Base-by-base conservation (phyloP, 768 basidiomycete genomes). In the Leccinum subtestaceum region DNA sequence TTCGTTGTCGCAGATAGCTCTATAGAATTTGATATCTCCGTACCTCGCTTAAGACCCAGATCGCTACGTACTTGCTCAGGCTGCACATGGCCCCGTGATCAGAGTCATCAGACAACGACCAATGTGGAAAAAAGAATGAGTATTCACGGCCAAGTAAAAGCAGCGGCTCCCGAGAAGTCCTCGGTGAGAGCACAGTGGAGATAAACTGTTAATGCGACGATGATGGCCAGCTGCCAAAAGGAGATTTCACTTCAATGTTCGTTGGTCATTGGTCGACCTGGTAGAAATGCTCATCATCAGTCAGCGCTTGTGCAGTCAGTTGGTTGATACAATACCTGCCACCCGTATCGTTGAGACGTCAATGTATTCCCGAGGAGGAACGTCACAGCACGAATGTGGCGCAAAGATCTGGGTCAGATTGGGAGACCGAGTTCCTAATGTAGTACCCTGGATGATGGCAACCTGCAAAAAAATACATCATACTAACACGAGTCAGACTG, bases 301-400 rank as follows among this genome's bases (percentile, higher is more conserved):
- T 45, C 19, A n/a, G 40, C 40, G 4, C n/a, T 43, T n/a, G n/a
- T n/a, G n/a, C 40, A 43, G 15, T 36, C 36, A 15, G 40, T 43
- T 43, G 8, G 13, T 38, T 13, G 21, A 55, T 53, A 45, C 29
- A 19, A 34, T 17, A n/a, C 10, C 13, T 29, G 36, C 15, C 10
- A 17, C 32, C 46, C 19, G n/a, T 19, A 29, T 19, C 6, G 9
- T 34, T 29, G 6, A 12, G 19, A 21, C 5, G n/a, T 19, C n/a
- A 45, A 31, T 9, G 27, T n/a, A 19, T 45, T 53, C 11, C 59
- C 59, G 51, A 61, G 61, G 59, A 55, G 57, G 32, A 51, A 31
- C 11, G 13, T 43, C 11, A 51, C 31, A 19, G 25, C n/a, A 53
- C 9, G 27, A 50, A 55, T 40, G 17, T 17, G 23, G n/a, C 34